phyloP scores from a whole-genome alignment of 495 filamentous ascomycete species.

The Hypoxylon trugodes region DNA sequence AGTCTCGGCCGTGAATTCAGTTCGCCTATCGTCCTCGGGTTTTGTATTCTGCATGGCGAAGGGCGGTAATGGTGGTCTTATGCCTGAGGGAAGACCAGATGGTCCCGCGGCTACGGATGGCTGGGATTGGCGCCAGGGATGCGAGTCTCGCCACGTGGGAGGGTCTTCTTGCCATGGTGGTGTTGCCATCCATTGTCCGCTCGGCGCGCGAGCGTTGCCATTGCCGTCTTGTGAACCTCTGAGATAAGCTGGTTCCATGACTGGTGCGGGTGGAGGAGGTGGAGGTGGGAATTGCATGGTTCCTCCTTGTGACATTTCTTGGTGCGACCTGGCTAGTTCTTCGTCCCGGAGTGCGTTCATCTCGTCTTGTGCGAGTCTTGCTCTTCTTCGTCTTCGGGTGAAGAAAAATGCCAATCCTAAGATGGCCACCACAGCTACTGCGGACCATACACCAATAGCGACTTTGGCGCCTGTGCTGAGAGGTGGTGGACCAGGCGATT shows the following conservation, averaged over 20 bases:
- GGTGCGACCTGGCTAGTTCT: conserved; percentile 22
- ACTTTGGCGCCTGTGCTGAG: conserved; percentile 28
- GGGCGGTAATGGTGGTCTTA: conserved; percentile 4
- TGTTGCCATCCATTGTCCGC: conserved; percentile 34
- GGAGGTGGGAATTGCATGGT: not conserved
- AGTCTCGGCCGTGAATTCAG: conserved; percentile 19
- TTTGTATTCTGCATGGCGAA: not conserved
- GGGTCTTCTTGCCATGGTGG: conserved; percentile 36
- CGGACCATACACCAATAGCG: conserved; percentile 35
- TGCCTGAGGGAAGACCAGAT: conserved; percentile 1
- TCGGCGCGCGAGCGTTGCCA: conserved; percentile 15
- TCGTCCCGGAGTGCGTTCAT: conserved; percentile 29
- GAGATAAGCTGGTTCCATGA: conserved; percentile 17
- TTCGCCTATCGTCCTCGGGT: conserved; percentile 7
- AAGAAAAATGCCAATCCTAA: conserved; percentile 26
- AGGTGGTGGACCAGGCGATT: conserved; percentile 13
- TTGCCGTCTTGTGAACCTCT: conserved; percentile 1
- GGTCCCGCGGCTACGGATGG: conserved; percentile 17
- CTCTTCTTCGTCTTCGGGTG: conserved; percentile 18
- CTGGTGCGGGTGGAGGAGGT: not conserved
- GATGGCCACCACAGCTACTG: conserved; percentile 24
- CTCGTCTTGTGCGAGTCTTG: conserved; percentile 15
- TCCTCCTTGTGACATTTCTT: conserved; percentile 20
- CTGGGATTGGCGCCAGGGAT: conserved; percentile 34
- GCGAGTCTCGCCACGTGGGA: conserved; percentile 38